Base-by-base conservation (phyloP, 2,329 filamentous ascomycete genomes). In the Macrophomina phaseolina region DNA sequence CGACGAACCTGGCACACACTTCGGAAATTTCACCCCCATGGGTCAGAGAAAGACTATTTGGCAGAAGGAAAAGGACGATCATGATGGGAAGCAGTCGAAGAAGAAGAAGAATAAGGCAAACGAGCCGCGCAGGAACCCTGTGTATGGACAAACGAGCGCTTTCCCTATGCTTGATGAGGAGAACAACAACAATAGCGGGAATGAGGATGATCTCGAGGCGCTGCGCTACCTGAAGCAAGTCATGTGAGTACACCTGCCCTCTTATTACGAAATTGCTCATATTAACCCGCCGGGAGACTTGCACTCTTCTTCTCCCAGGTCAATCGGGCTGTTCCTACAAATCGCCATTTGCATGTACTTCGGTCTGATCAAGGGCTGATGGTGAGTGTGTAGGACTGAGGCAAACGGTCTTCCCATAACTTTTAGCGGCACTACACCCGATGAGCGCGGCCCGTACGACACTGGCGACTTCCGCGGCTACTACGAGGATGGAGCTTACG, bases 401-500 rank as follows among this genome's bases (percentile, higher is more conserved):
- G 92, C 92, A n/a, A 87, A 83, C 68, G 80, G 83, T 9, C 90
- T 96, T 40, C 92, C 58, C 92, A 0, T 85, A 89, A 70, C 81
- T 95, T 49, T 62, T 28, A 49, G 45, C 75, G 49, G 30, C 68
- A 23, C 52, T 66, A 7, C 61, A 70, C 16, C 58, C 56, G 42
- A 62, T 67, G 30, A 9, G 28, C 32, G 5, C 32, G 74, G 80
- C 64, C 73, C 85, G 49, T 88, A 88, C 72, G 73, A 81, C 8
- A 75, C 81, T 66, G 82, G 84, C 64, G 86, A 90, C 72, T 80
- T 83, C 28, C 80, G 85, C 65, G 91, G 90, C 11, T 89, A 87
- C 73, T 95, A 92, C 75, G 82, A 88, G 16, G 91, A 97, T 71
- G 93, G 93, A 58, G 91, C 92, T 45, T 97, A 93, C 76, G 87